A percentile compares a stretch with the other conserved stretches of the same genome.
Conservation (phyloP, 2,329 filamentous ascomycete genomes). For the Trichocomaceae sp. region DNA sequence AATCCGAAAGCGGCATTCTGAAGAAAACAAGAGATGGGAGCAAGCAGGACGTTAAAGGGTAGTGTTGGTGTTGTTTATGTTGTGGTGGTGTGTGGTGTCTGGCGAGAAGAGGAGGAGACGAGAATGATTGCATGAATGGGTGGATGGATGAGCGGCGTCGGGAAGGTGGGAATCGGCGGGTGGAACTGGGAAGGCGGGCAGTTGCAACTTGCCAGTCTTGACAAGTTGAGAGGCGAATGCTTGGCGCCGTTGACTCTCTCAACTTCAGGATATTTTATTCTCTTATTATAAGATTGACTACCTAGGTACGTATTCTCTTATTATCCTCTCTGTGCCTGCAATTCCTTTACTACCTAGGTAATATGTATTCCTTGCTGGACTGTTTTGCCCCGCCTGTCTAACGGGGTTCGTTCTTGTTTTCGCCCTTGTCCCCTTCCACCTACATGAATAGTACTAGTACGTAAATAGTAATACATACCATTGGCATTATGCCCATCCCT, state of each 20-base stretch:
- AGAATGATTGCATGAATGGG: background rate
- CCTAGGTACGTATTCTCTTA: too few species aligned
- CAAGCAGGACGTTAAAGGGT: background rate
- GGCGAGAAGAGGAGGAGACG: background rate
- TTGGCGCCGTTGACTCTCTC: background rate
- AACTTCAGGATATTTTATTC: background rate
- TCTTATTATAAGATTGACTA: too few species aligned
- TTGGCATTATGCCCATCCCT: too few species aligned
- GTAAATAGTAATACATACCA: too few species aligned
- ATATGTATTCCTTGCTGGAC: too few species aligned
- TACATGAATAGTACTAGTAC: too few species aligned
- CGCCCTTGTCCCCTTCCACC: too few species aligned
- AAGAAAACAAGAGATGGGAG: background rate
- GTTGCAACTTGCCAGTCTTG: background rate
- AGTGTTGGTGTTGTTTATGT: background rate
- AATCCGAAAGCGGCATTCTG: constrained; percentile 4
- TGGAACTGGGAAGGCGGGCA: background rate
- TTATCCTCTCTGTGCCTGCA: too few species aligned
- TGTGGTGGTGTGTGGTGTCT: background rate
- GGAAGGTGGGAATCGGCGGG: background rate
- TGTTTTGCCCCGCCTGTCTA: too few species aligned
- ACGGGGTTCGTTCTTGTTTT: too few species aligned
- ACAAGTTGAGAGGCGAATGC: background rate
- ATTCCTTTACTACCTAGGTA: too few species aligned
- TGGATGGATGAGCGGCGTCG: too few species aligned